Evolutionary conservation across 148 eudicot species (phyloP).

Genomic region (Heliamphora exappendiculata): DNA sequence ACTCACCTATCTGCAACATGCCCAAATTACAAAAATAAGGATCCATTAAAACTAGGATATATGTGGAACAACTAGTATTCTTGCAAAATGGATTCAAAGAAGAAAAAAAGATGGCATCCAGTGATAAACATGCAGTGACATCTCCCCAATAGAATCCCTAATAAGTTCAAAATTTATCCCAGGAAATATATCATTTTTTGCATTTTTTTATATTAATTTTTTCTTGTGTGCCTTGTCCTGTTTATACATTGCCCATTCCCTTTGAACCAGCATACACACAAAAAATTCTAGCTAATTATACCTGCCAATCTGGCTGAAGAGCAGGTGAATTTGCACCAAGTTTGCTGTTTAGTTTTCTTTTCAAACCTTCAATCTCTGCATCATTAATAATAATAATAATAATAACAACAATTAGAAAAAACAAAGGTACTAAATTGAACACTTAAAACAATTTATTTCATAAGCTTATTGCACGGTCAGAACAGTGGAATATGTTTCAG

Average conservation of each 20-base stretch:
- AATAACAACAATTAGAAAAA: too few species aligned
- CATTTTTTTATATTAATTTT: not conserved
- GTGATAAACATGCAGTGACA: not conserved
- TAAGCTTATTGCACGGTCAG: not conserved
- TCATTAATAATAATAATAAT: too few species aligned
- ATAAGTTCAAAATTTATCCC: not conserved
- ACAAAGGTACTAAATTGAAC: not conserved
- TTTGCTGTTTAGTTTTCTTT: constrained; percentile 66
- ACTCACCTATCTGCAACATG: constrained; percentile 71
- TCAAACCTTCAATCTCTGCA: constrained; percentile 72
- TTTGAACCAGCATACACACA: not conserved
- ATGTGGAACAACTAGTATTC: not conserved
- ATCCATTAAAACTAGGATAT: not conserved
- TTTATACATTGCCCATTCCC: not conserved
- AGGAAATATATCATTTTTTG: not conserved
- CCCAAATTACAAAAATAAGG: not conserved
- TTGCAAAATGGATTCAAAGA: not conserved
- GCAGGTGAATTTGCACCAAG: constrained; percentile 61
- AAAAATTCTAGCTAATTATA: constrained; percentile 10
- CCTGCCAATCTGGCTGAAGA: constrained; percentile 83
- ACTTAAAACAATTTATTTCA: not conserved
- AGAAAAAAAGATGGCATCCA: not conserved
- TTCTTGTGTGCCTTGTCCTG: not conserved
- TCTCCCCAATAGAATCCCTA: not conserved
- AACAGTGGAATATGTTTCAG: not conserved